Base-by-base conservation (phyloP, 2,329 filamentous ascomycete species). In the Ramularia endophylla region DNA sequence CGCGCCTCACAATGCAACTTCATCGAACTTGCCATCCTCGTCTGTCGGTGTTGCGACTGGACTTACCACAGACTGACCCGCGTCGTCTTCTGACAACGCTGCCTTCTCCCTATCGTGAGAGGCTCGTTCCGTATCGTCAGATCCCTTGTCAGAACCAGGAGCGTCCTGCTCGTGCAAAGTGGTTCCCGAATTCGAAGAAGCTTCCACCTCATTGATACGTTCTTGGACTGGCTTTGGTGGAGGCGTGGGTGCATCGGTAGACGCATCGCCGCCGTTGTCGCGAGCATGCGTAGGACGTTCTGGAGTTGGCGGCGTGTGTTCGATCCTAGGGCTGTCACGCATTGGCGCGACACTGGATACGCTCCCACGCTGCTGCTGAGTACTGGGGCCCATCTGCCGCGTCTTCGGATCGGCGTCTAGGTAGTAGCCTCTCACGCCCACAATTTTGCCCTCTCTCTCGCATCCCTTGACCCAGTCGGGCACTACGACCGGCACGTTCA, bases 401-500 rank as follows among this genome's bases (percentile, higher is more conserved):
- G 79, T 63, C 56, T 78, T 77, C 13, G 79, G 78, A 60, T 86
- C 82, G 2, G 90, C 92, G 60, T 95, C 89, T 22, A 98, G 75
- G 65, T 98, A 98, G 67, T 95, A 98, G 54, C 89, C 89, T 55
- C 92, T 83, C 20, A 97, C 92, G 36, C 90, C 88, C 3, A 97
- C 83, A 49, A 98, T 94, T 45, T 88, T 80, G 32, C 90, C 90
- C 63, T 87, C 89, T 52, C 85, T 78, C 67, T 97, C 90, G 62
- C 92, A 98, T n/a, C 88, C 90, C 55, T 94, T 85, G 20, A 98
- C 78, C 92, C 92, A 98, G 65, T 98, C 92, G 15, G 92, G 92
- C 28, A 92, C 79, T 16, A 98, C 92, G 8, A 98, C 87, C 6
- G 92, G 92, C 40, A 98, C 94, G 64, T 97, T 98, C 78, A 89